phyloP scores from a whole-genome alignment of 352 stramenopile species.

The Elongisporangium prolatum region DNA sequence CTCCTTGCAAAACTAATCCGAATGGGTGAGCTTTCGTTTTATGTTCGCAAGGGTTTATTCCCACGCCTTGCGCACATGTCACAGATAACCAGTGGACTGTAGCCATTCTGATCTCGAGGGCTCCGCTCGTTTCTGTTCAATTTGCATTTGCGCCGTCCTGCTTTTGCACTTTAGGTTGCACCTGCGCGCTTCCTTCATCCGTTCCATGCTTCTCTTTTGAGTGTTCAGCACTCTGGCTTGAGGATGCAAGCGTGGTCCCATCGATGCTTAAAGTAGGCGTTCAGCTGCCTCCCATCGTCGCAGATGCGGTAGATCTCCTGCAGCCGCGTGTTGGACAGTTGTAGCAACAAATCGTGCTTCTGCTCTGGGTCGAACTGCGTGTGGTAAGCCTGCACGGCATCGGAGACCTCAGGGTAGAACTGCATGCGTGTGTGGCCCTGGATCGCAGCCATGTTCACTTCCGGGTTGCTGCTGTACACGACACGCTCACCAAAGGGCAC shows the following conservation, averaged over 20 bases:
- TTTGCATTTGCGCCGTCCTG: too few relatives aligned
- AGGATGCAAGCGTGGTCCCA: constrained; percentile 44
- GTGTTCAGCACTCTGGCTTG: constrained; percentile 15
- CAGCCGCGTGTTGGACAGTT: constrained; percentile 18
- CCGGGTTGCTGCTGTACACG: constrained; percentile 53
- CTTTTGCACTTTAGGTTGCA: too few relatives aligned
- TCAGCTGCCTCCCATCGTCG: constrained; percentile 32
- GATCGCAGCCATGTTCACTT: constrained; percentile 44
- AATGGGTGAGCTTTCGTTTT: too few relatives aligned
- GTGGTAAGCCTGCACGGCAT: constrained; percentile 48
- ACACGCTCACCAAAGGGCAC: constrained; percentile 20
- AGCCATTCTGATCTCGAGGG: too few relatives aligned
- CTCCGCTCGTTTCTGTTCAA: too few relatives aligned
- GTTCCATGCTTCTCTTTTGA: too few relatives aligned
- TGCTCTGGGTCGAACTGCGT: constrained; percentile 34
- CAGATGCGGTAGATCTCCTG: constrained; percentile 30
- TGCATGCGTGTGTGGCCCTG: constrained; percentile 49
- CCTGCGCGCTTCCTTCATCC: too few relatives aligned
- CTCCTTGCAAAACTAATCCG: too few relatives aligned
- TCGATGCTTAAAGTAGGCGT: constrained; percentile 44
- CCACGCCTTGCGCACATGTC: too few relatives aligned
- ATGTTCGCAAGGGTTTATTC: too few relatives aligned
- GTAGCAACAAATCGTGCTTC: constrained; percentile 38
- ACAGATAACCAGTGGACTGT: too few relatives aligned
- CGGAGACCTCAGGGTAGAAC: constrained; percentile 42